Conservation (phyloP, 352 stramenopile species). For the Globisporangium okanoganense region DNA sequence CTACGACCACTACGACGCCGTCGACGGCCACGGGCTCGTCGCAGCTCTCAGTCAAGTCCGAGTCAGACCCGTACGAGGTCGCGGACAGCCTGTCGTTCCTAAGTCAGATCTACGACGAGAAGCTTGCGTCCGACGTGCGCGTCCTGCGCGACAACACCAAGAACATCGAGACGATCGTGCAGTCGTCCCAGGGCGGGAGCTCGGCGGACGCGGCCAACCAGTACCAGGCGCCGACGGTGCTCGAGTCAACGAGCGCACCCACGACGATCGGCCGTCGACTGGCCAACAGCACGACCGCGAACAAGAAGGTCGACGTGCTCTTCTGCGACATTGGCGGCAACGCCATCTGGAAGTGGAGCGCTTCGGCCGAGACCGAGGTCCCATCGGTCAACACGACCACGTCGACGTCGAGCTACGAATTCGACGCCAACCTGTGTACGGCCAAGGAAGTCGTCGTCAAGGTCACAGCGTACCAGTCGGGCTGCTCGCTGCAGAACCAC, state of each 20-base stretch:
- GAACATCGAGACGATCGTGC: slow-evolving; percentile 52
- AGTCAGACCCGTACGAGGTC: slow-evolving; percentile 20
- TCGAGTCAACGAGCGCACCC: slow-evolving; percentile 28
- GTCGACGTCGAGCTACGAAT: slow-evolving; percentile 18
- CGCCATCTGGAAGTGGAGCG: slow-evolving; percentile 71
- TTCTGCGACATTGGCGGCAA: slow-evolving; percentile 76
- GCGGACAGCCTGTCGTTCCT: slow-evolving; percentile 37
- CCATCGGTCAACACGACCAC: slow-evolving; percentile 20
- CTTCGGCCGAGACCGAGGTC: slow-evolving; percentile 32
- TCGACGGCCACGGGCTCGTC: slow-evolving; percentile 10
- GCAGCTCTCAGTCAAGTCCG: slow-evolving; percentile 12
- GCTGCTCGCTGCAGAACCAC: slow-evolving; percentile 66
- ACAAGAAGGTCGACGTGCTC: slow-evolving; percentile 49
- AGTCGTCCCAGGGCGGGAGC: slow-evolving; percentile 38
- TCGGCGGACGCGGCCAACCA: slow-evolving; percentile 16
- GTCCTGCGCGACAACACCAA: slow-evolving; percentile 46
- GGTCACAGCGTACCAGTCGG: slow-evolving; percentile 62
- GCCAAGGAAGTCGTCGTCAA: slow-evolving; percentile 36
- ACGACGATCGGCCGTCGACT: slow-evolving; percentile 35
- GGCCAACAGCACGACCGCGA: slow-evolving; percentile 6
- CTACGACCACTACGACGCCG: no score
- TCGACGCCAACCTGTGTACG: slow-evolving; percentile 18
- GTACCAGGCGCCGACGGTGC: slow-evolving; percentile 50
- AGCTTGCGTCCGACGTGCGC: slow-evolving; percentile 40
- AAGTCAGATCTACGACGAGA: slow-evolving; percentile 46